Base-by-base conservation (phyloP, 2,329 filamentous ascomycete genomes). In the Sarocladiaceae sp. region DNA sequence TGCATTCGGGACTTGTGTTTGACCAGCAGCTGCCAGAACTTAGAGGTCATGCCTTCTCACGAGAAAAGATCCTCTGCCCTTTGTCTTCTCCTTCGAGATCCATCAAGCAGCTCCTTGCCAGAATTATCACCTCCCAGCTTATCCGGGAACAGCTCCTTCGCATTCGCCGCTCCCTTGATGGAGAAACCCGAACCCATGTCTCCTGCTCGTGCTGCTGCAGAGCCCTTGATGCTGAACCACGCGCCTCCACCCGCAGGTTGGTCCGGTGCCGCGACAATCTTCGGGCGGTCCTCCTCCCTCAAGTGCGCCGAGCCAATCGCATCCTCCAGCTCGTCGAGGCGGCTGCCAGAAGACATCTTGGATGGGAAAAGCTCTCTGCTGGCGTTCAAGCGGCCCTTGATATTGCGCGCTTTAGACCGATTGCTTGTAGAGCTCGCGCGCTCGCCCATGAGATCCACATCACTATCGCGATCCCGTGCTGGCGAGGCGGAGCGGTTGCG, bases 21-120 rank as follows among this genome's bases (percentile, higher is more conserved):
- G n/a, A n/a, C n/a, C n/a, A n/a, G n/a, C n/a, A n/a, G n/a, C n/a
- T n/a, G n/a, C n/a, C n/a, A n/a, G n/a, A n/a, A n/a, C n/a, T n/a
- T n/a, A n/a, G n/a, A n/a, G n/a, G n/a, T n/a, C n/a, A n/a, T n/a
- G 21, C 37, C 11, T 15, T 10, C n/a, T 41, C 15, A 88, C 49
- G 73, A 70, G 58, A 88, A 90, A 50, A 85, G 68, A 63, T 90
- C 85, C 54, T 87, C 82, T 0, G 85, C 85, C 56, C 71, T 80
- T 53, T 83, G 78, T 51, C 85, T 75, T 49, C 26, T 39, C 49
- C 80, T 69, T 2, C 40, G 40, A 7, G 40, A 33, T 11, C 76
- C 77, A 44, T 78, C 74, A 6, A 85, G 85, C 11, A 85, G 60
- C 56, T 86, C 82, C 62, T 83, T 85, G 39, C 76, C 77, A 3